A percentile compares a stretch with the other conserved stretches of the same genome.
phyloP scores from a whole-genome alignment of 129 eudicot species.

The Escallonia herrerae region DNA sequence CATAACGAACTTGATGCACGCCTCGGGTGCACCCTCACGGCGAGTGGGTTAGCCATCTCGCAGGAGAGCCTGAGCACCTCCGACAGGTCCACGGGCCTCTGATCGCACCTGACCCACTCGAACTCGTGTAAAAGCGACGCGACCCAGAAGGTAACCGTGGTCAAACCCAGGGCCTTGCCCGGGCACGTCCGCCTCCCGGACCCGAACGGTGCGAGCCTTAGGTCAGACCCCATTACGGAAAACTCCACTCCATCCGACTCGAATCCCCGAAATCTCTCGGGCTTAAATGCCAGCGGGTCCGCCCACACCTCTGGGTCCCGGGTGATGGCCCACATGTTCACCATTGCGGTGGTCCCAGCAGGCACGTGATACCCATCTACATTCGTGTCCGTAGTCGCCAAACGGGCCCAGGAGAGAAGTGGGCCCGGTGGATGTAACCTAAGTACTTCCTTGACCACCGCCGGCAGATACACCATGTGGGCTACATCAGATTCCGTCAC shows the following conservation, averaged over 20 bases:
- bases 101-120: conserved; percentile 22
- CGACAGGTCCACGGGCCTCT: conserved; percentile 41
- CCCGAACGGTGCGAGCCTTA: conserved; percentile 90
- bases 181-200: conserved; percentile 87
- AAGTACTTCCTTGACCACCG: conserved; percentile 79
- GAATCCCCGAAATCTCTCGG: conserved; percentile 52
- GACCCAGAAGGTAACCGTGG: conserved; percentile 78
- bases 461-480: conserved; percentile 49
- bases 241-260: conserved; percentile 18
- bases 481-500: conserved; percentile 55
- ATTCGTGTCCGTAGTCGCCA: conserved; percentile 45
- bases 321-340: conserved; percentile 91
- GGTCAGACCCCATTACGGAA: conserved; percentile 73
- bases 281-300: conserved; percentile 56
- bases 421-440: conserved; percentile 97
- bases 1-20: conserved; percentile 3
- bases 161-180: conserved; percentile 60
- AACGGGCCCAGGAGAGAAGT: conserved; percentile 82
- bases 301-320: conserved; percentile 72
- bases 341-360: conserved; percentile 80
- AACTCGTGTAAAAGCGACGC: conserved; percentile 71
- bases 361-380: conserved; percentile 68
- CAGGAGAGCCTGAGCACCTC: conserved; percentile 67
- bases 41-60: conserved; percentile 82
- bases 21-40: conserved; percentile 39